These are phyloP conservation scores for Xylaria arbuscula DNA, from an alignment of 2,329 filamentous ascomycete genomes.

Conservation along the genomic window DNA sequence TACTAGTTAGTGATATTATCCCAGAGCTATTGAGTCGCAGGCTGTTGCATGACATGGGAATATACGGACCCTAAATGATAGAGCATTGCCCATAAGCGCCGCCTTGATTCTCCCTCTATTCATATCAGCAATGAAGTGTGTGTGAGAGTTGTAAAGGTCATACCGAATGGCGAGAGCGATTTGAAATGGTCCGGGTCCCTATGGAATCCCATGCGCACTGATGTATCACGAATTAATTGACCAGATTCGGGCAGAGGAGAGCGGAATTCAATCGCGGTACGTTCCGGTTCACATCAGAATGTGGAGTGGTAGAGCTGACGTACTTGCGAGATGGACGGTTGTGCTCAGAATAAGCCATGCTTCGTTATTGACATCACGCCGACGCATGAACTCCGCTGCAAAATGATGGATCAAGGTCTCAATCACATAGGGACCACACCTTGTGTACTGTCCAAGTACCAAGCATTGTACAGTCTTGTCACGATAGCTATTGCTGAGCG, in stretches of 20 bases:
- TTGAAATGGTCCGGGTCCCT: slow-evolving; percentile 57
- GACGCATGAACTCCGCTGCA: slow-evolving; percentile 48
- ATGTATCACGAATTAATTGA: slow-evolving; percentile 39
- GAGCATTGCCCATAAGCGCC: slow-evolving; percentile 57
- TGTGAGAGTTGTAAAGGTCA: background rate
- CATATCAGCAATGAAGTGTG: slow-evolving; percentile 14
- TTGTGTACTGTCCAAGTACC: slow-evolving; percentile 55
- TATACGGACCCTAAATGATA: slow-evolving; percentile 49
- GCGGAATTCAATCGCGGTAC: background rate
- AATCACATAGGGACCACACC: slow-evolving; percentile 55
- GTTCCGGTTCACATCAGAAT: background rate
- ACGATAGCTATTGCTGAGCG: slow-evolving; percentile 38
- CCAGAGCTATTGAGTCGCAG: background rate
- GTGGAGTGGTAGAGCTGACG: background rate
- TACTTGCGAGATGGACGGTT: slow-evolving; percentile 46
- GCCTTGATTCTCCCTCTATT: slow-evolving; percentile 56
- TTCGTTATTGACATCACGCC: slow-evolving; percentile 50
- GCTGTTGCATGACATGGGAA: background rate
- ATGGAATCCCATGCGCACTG: slow-evolving; percentile 57
- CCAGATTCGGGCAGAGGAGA: background rate
- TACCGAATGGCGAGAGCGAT: slow-evolving; percentile 54
- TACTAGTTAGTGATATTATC: slow-evolving; percentile 27
- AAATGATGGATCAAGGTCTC: slow-evolving; percentile 54
- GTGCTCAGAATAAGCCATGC: slow-evolving; percentile 52
- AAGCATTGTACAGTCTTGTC: slow-evolving; percentile 54